A percentile compares a stretch with the other conserved stretches of the same genome.
These are phyloP conservation scores for Torrubiellomyces zombiae DNA, from an alignment of 2,329 filamentous ascomycete genomes.

Conservation along the genomic window DNA sequence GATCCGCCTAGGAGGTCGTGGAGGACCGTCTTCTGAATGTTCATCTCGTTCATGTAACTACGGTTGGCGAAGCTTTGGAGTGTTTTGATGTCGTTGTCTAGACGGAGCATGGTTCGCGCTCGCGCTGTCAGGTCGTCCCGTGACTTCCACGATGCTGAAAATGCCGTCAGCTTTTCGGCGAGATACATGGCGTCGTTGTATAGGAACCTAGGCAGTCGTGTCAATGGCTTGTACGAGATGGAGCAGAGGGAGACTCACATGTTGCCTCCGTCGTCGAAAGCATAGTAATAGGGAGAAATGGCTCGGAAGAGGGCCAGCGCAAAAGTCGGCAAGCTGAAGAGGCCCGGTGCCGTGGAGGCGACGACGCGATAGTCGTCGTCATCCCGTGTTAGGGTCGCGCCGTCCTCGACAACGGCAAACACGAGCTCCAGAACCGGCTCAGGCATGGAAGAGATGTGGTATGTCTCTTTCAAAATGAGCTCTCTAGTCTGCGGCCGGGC, in stretches of 20 bases:
- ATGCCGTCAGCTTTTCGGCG: constrained; percentile 35
- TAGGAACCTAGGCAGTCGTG: constrained; percentile 30
- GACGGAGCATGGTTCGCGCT: constrained; percentile 35
- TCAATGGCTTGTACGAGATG: background rate
- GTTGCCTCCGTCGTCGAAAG: constrained; percentile 41
- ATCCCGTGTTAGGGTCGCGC: constrained; percentile 38
- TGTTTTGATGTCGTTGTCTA: constrained; percentile 43
- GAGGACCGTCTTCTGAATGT: constrained; percentile 42
- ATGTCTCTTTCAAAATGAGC: constrained; percentile 68
- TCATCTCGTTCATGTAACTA: constrained; percentile 45
- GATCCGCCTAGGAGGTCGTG: constrained; percentile 43
- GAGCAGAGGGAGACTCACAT: constrained; percentile 31
- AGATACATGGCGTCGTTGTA: constrained; percentile 54
- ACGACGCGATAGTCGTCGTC: constrained; percentile 39
- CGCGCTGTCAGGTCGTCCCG: constrained; percentile 33
- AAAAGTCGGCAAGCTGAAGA: constrained; percentile 57
- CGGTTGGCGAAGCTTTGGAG: constrained; percentile 43
- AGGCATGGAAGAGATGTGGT: constrained; percentile 77
- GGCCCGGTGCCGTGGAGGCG: constrained; percentile 46
- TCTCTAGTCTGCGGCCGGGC: constrained; percentile 33
- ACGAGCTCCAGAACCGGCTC: constrained; percentile 58
- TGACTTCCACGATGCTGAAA: constrained; percentile 32
- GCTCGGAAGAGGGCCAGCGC: constrained; percentile 66
- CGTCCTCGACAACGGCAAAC: constrained; percentile 41
- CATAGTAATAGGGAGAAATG: constrained; percentile 59